Evolutionary conservation across 257 asterid species (phyloP), one percentile per base, ranked within the genome.

Genomic region (Jacaranda mimosifolia): DNA sequence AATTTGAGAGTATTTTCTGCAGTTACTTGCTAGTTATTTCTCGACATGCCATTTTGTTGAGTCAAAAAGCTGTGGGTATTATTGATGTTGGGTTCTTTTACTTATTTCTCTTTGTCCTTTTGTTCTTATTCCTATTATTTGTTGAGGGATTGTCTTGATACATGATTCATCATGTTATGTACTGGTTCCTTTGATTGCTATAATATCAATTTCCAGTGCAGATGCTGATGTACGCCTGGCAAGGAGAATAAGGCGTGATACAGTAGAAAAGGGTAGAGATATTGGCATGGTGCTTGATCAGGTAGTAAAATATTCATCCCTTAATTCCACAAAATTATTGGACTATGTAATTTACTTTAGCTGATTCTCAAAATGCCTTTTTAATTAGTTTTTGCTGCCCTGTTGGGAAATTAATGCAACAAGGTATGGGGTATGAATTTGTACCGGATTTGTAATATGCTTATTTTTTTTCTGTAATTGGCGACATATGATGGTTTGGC

Each of bases 161-260:
- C 35, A 68, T 62, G 67, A 51, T 59, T 58, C 67, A 35, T 82
- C 75, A 70, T 58, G 75, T 79, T 76, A 48, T 83, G 32, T 67
- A 60, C 74, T 26, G 32, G 58, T 60, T 78, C 81, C 74, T 58
- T 80, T 65, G 73, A 67, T 75, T 73, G 59, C 66, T 68, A 83
- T 83, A 84, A 81, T 78, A 72, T 80, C 73, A 70, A 70, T 66
- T 85, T 77, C 83, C 86, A 76, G 84, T 85, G 93, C 96, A 96
- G 99, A 96, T 92, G 94, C 99, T 83, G 99, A 96, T 92, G 97
- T 96, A 67, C 97, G 99, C 57, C 83, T 93, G 72, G 98, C 99
- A 7, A 88, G 99, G 89, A 91, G 99, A 87, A 96, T 96, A 73
- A 93, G 94, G 80, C 98, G 99, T 32, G 99, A 96, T 85, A 93